Percentiles rank a stretch among this genome's conserved stretches.
Conservation (phyloP, 106 monocot species). For the Acorus gramineus region DNA sequence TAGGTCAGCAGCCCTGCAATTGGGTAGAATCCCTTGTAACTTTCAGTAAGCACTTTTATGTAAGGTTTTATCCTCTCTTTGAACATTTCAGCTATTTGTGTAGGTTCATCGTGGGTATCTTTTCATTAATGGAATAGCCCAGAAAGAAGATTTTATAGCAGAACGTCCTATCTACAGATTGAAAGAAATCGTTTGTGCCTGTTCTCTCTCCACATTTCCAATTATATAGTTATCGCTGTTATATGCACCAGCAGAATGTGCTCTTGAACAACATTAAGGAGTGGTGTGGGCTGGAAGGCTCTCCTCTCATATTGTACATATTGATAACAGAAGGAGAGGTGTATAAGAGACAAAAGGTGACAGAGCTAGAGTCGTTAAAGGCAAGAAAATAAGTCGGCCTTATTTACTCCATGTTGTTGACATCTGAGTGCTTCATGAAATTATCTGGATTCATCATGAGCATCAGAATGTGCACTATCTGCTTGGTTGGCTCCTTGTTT, state of each 20-base stretch:
- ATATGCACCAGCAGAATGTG: conserved; percentile 10
- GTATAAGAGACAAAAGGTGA: not conserved
- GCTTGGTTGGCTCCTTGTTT: conserved; percentile 2
- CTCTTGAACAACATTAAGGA: conserved; percentile 28
- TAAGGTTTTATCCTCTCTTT: too few species aligned
- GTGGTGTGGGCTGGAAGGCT: conserved; percentile 3
- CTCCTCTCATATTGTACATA: not conserved
- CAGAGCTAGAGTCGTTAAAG: not conserved
- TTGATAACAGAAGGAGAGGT: not conserved
- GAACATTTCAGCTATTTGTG: not conserved
- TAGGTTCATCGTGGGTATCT: conserved; percentile 16
- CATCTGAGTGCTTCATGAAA: conserved; percentile 11
- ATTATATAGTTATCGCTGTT: not conserved
- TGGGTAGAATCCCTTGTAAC: too few species aligned
- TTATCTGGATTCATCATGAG: not conserved
- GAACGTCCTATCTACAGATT: conserved; percentile 8
- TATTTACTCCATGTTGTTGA: conserved; percentile 27
- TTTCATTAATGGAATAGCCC: conserved; percentile 15
- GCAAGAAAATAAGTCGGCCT: conserved; percentile 1
- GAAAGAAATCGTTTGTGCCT: conserved; percentile 10
- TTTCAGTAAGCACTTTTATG: too few species aligned
- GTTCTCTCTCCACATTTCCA: not conserved
- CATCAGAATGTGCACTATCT: conserved; percentile 17
- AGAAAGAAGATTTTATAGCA: conserved; percentile 14
- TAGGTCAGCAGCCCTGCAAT: too few species aligned